These are phyloP conservation scores for Neofusicoccum parvum DNA, from an alignment of 2,329 filamentous ascomycete species.

Conservation along the genomic window DNA sequence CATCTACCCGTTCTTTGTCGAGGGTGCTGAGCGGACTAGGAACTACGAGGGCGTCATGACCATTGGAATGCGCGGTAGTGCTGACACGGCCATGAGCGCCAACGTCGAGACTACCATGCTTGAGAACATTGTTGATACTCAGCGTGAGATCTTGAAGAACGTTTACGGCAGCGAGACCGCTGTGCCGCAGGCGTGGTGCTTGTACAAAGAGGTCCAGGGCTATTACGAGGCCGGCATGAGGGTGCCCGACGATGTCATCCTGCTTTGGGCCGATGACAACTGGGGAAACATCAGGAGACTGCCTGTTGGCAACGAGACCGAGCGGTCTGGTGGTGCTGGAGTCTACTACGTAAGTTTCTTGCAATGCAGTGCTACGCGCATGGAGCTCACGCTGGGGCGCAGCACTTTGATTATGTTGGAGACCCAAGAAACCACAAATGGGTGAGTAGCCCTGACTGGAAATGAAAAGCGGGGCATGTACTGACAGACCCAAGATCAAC, in stretches of 20 bases:
- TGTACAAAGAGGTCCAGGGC: constrained; percentile 74
- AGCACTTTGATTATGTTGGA: constrained; percentile 66
- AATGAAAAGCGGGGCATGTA: constrained; percentile 22
- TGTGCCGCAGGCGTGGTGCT: constrained; percentile 70
- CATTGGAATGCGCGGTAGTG: constrained; percentile 68
- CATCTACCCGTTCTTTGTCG: constrained; percentile 68
- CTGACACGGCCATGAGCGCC: constrained; percentile 64
- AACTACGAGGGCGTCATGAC: constrained; percentile 70
- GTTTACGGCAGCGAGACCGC: constrained; percentile 56
- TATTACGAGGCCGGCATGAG: constrained; percentile 67
- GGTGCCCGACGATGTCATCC: constrained; percentile 66
- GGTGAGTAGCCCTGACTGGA: constrained; percentile 17
- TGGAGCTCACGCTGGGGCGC: constrained; percentile 36
- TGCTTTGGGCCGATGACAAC: constrained; percentile 72
- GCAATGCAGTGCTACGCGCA: not conserved
- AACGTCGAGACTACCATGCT: constrained; percentile 62
- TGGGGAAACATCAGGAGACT: constrained; percentile 67
- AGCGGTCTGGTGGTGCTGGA: constrained; percentile 63
- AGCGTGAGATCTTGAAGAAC: constrained; percentile 60
- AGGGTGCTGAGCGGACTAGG: constrained; percentile 66
- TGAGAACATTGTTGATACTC: constrained; percentile 61
- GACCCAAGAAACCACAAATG: constrained; percentile 59
- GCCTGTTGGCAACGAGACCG: constrained; percentile 61
- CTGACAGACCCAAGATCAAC: constrained; percentile 53
- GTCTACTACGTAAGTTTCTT: constrained; percentile 58